A percentile compares a stretch with the other conserved stretches of the same genome.
These are phyloP conservation scores for Stephanocyclus meneghinianus DNA, from an alignment of 352 stramenopile species.

Conservation along the genomic window DNA sequence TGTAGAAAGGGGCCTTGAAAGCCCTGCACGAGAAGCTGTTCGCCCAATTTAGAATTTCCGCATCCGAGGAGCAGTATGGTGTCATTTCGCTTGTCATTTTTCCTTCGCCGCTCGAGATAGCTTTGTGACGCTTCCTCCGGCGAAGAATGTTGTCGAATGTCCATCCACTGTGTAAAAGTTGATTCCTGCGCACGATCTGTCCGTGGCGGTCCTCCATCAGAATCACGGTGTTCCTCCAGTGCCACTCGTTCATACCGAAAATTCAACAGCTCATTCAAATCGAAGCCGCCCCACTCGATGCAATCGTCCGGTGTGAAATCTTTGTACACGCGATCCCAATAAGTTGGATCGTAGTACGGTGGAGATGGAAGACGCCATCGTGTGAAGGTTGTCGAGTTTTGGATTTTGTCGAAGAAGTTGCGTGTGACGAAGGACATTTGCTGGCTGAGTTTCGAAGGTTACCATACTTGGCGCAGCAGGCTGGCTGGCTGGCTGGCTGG, in stretches of 20 bases:
- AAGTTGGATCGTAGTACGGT: slow-evolving; percentile 57
- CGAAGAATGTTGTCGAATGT: slow-evolving; percentile 29
- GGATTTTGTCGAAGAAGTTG: slow-evolving; percentile 67
- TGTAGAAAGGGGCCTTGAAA: slow-evolving; percentile 64
- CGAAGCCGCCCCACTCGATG: slow-evolving; percentile 74
- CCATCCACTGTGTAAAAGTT: slow-evolving; percentile 42
- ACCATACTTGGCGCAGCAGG: not conserved
- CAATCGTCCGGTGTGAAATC: slow-evolving; percentile 59
- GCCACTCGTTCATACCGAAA: slow-evolving; percentile 57
- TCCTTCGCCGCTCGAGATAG: slow-evolving; percentile 31
- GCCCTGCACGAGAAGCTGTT: slow-evolving; percentile 48
- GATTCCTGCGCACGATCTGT: not conserved
- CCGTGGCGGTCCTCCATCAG: not conserved
- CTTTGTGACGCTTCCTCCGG: slow-evolving; percentile 37
- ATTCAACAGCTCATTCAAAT: slow-evolving; percentile 53
- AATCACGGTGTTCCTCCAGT: not conserved
- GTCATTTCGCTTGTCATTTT: slow-evolving; percentile 45
- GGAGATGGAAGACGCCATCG: slow-evolving; percentile 64
- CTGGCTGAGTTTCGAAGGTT: slow-evolving; percentile 1
- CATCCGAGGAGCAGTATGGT: slow-evolving; percentile 75
- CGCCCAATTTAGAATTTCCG: slow-evolving; percentile 71
- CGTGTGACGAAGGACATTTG: slow-evolving; percentile 57
- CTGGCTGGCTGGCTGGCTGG: too few relatives aligned
- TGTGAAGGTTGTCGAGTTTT: slow-evolving; percentile 29
- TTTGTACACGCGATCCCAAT: slow-evolving; percentile 69